Evolutionary conservation across 768 basidiomycete species (phyloP), one percentile per base, ranked within the genome.

Genomic region (Filobasidium floriforme): DNA sequence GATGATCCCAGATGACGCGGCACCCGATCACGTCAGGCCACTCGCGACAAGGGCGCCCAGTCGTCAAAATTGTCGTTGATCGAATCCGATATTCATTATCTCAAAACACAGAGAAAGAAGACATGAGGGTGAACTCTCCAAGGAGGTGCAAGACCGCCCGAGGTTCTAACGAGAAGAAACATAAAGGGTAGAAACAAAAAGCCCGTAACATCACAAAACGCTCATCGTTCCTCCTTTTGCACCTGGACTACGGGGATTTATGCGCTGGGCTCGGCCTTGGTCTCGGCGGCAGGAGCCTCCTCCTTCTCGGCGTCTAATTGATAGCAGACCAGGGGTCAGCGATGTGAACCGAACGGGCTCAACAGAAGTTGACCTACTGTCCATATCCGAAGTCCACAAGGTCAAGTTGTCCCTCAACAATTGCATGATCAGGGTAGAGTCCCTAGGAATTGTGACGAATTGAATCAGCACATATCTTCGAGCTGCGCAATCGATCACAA

Each of bases 301-400:
- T 75, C 74, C 61, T 72, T 73, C 69, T 75, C 73, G 54, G 72
- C 72, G 49, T 68, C 69, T 60, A 63, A 57, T 59, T 40, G 18
- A 46, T 26, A 44, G 28, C 62, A 55, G 46, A 62, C 64, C 15
- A 32, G 63, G 18, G 54, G 44, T 12, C 7, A 57, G 22, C 7
- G 6, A 6, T 26, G 22, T 28, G 54, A 57, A 57, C 6, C 7
- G 24, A 4, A 24, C 46, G 22, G 43, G 43, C 19, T 49, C 54
- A 19, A 37, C 32, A 37, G 9, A 6, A 57, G 22, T 9, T n/a
- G 18, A 57, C 54, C 26, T 24, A 57, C 54, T 57, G 54, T 57
- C 54, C 89, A 96, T 92, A 80, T 96, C 93, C 55, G 90, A 92
- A 67, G 93, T 96, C 93, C 93, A 98, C 75, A 97, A 85, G 59